A percentile compares a stretch with the other conserved stretches of the same genome.
These are phyloP conservation scores for Debaryomyces psychrophilus DNA, from an alignment of 1,139 yeast species.

Conservation along the genomic window DNA sequence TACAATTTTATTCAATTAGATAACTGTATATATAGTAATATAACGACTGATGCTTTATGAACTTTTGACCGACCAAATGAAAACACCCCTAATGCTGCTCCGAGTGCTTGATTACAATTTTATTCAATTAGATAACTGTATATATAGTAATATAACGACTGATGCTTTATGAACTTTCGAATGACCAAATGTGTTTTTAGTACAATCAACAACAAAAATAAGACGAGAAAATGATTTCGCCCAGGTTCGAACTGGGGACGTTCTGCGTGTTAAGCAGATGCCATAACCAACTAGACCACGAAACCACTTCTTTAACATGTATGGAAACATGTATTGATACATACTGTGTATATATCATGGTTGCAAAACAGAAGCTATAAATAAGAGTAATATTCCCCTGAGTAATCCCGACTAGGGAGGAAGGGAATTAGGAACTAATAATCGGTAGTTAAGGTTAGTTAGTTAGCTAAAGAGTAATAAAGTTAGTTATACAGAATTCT, in stretches of 20 bases:
- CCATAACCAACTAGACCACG: conserved; percentile 99
- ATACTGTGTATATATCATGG: neutral
- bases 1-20: neutral
- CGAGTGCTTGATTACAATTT: neutral
- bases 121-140: neutral
- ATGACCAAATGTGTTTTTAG: no score
- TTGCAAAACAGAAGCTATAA: no score
- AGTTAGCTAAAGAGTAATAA: no score
- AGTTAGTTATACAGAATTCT: no score
- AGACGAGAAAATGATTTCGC: conserved; percentile 72
- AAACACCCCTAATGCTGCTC: neutral
- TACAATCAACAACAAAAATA: neutral
- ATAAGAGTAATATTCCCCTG: no score
- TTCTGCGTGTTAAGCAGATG: conserved; percentile 99
- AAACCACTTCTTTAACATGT: conserved; percentile 28
- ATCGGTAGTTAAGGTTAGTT: no score
- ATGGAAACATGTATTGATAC: neutral
- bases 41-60: neutral
- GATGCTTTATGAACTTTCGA: neutral
- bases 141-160: neutral
- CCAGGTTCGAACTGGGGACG: conserved; percentile 99
- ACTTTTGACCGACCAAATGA: neutral
- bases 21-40: neutral
- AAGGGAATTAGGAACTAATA: no score
- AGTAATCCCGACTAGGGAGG: no score